A percentile compares a stretch with the other conserved stretches of the same genome.
Conservation (phyloP, 164 flowering plant species). For the Magnolia sinica region DNA sequence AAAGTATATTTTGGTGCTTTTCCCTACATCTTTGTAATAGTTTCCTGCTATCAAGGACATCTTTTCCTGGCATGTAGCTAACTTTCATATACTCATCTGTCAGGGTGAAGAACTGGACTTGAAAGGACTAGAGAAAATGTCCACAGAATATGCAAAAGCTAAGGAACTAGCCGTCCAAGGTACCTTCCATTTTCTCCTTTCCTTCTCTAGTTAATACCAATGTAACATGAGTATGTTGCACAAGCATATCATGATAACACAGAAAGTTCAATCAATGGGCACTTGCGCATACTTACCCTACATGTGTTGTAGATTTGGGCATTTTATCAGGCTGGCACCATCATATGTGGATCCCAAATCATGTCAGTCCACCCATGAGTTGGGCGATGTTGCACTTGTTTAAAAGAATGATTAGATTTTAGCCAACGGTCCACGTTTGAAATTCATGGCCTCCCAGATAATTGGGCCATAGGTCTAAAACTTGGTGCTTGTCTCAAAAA, state of each 20-base stretch:
- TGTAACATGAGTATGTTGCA: not conserved
- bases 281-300: no score
- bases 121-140: slow-evolving; percentile 45
- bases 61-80: not conserved
- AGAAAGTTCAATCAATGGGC: no score
- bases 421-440: no score
- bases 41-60: no score
- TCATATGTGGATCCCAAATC: not conserved
- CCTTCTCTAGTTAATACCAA: not conserved
- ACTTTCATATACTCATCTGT: not conserved
- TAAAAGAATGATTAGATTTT: no score
- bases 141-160: slow-evolving; percentile 35
- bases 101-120: slow-evolving; percentile 72
- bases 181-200: slow-evolving; percentile 20
- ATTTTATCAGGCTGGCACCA: not conserved
- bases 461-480: not conserved
- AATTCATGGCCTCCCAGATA: no score
- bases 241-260: no score
- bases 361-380: no score
- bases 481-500: no score
- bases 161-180: slow-evolving; percentile 48
- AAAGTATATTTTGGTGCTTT: no score
- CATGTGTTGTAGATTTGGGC: not conserved
- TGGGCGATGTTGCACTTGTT: no score
- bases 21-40: no score